A percentile compares a stretch with the other conserved stretches of the same genome.
Evolutionary conservation across 2,329 filamentous ascomycete genomes (phyloP).

Genomic region (Juglanconis sp.): DNA sequence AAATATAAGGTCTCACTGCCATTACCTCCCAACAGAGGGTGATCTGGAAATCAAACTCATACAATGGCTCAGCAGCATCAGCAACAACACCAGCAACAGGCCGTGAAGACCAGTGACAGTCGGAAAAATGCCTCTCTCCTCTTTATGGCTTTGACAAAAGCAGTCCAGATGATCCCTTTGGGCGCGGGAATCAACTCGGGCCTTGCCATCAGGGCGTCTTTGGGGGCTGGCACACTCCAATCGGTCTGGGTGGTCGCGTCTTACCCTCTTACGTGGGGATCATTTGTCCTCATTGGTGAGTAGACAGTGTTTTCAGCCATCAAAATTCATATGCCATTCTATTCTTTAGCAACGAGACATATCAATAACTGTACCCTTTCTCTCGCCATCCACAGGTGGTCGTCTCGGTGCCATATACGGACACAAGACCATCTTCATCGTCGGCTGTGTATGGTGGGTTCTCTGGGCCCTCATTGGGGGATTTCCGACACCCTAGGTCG

Average conservation of each 20-base stretch:
- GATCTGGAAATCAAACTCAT: too few species aligned
- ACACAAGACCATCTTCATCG: conserved; percentile 16
- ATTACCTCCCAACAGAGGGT: too few species aligned
- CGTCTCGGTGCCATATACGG: conserved; percentile 17
- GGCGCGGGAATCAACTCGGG: neutral
- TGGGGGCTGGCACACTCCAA: neutral
- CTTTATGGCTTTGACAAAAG: neutral
- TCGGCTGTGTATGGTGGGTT: conserved; percentile 9
- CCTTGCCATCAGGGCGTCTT: neutral
- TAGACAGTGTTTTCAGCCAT: too few species aligned
- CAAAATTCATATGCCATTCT: too few species aligned
- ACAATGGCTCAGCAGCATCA: too few species aligned
- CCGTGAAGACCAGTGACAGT: neutral
- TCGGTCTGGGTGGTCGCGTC: conserved; percentile 12
- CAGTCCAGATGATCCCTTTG: neutral
- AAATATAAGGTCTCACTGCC: too few species aligned
- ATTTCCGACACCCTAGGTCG: conserved; percentile 3
- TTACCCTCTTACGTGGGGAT: conserved; percentile 16
- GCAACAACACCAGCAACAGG: too few species aligned
- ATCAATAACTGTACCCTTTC: too few species aligned
- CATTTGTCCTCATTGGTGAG: conserved; percentile 16
- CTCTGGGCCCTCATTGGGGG: conserved; percentile 16
- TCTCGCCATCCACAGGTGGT: too few species aligned
- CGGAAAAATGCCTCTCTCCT: neutral
- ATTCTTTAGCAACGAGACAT: too few species aligned